Evolutionary conservation across 176 grass and related monocot genomes (phyloP), one percentile per base, ranked within the genome.

Genomic region (Ananas comosus): DNA sequence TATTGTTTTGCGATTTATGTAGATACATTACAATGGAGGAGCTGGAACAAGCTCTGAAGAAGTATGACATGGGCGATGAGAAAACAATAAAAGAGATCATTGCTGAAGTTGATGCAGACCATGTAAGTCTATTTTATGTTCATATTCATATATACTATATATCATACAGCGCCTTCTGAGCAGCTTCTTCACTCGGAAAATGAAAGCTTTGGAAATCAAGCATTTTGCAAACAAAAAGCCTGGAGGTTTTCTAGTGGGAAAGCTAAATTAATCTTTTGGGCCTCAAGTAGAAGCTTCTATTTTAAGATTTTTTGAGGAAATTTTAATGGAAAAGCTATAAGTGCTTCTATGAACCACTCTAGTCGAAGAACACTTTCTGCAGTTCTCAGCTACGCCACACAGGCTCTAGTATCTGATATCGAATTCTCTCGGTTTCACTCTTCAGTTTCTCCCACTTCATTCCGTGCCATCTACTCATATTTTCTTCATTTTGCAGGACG

Each of bases 31-130:
- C 94, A 76, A 78, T 88, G 54, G 94, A 99, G 84, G 94, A 99
- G 75, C 74, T 99, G 78, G 87, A 91, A 83, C 86, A 99, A 93
- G 94, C 94, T 82, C 78, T 99, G 53, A 83, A 77, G 69, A 99
- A 99, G 68, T 92, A 99, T 84, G 91, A 93, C 13, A 99, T 93
- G 94, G 94, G 90, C 13, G 90, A 99, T 80, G 94, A 91, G 63
- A 81, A 93, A 87, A 93, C 94, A 71, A 93, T 93, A 68, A 99
- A 99, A 85, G 94, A 99, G 49, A 99, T 99, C 66, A 99, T 99
- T 53, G 78, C 85, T 53, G 94, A 99, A 99, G 94, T 99, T 50
- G 94, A 99, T 74, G 69, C 80, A 42, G 94, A 99, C 68, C 65
- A 93, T 85, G 94, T 93, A 78, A 83, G 75, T 78, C 17, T 73